phyloP scores from a whole-genome alignment of 169 alveolate genomes.

The Plasmodium vivax region DNA sequence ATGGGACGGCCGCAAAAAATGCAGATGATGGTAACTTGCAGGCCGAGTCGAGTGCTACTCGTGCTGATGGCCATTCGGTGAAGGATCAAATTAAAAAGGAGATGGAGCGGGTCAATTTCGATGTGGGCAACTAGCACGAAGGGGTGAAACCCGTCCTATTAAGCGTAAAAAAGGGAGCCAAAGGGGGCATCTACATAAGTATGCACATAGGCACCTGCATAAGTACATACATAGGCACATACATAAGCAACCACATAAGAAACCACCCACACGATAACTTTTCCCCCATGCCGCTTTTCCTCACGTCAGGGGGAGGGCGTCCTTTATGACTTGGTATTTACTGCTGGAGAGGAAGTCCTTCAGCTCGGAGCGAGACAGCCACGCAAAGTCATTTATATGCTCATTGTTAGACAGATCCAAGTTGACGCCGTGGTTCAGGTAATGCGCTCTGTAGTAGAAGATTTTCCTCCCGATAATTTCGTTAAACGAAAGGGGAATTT shows the following conservation, averaged over 20 bases:
- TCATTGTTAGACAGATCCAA: conserved; percentile 23
- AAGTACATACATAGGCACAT: background rate
- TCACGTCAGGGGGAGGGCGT: conserved; percentile 61
- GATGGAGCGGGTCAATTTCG: conserved; percentile 50
- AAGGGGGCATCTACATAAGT: background rate
- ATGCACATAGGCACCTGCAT: background rate
- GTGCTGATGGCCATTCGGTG: background rate
- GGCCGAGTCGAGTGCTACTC: background rate
- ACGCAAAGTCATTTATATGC: conserved; percentile 81
- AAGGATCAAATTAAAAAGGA: conserved; percentile 64
- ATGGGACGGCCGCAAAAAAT: background rate
- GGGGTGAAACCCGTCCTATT: background rate
- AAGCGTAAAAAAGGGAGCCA: background rate
- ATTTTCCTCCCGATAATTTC: conserved; percentile 78
- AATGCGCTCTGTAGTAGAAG: conserved; percentile 84
- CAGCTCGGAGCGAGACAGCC: conserved; percentile 82
- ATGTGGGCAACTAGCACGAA: conserved; percentile 7
- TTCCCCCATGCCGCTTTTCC: background rate
- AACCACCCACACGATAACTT: background rate
- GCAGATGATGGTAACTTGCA: background rate
- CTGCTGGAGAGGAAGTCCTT: conserved; percentile 20
- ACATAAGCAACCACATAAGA: background rate
- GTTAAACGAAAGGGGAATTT: conserved; percentile 27
- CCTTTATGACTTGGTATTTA: conserved; percentile 46
- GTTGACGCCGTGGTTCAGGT: conserved; percentile 54